phyloP scores from a whole-genome alignment of 2,329 filamentous ascomycete genomes.

The Pseudocercospora vitis region DNA sequence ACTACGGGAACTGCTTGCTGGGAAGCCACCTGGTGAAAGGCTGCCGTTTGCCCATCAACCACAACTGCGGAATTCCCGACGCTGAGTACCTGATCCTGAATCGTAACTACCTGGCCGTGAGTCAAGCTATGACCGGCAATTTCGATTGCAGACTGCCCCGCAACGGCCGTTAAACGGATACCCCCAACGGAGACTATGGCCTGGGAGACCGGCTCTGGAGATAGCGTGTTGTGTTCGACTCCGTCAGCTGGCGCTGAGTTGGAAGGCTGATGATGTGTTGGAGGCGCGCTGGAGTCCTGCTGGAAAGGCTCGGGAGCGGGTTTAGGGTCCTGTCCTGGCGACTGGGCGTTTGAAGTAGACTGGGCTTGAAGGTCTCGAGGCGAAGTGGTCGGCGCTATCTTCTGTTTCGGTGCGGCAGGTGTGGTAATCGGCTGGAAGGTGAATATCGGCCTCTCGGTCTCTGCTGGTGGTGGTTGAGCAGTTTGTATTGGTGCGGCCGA shows the following conservation, averaged over 20 bases:
- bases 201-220: neutral
- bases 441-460: neutral
- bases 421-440: constrained; percentile 1
- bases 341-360: neutral
- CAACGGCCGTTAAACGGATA: neutral
- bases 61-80: constrained; percentile 1
- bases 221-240: neutral
- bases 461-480: neutral
- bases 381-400: neutral
- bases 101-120: neutral
- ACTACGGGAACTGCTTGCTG: neutral
- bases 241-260: neutral
- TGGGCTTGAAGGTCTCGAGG: neutral
- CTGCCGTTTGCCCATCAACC: constrained; percentile 5
- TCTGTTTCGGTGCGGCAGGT: neutral
- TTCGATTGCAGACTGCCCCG: neutral
- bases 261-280: neutral
- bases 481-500: neutral
- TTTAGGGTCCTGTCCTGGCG: neutral
- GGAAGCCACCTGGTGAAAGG: neutral
- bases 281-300: neutral
- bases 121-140: neutral
- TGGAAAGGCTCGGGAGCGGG: neutral
- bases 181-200: neutral
- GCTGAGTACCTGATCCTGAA: neutral